Evolutionary conservation across 345 rosid genomes (phyloP), one percentile per base, ranked within the genome.

Genomic region (Anacardium occidentale): DNA sequence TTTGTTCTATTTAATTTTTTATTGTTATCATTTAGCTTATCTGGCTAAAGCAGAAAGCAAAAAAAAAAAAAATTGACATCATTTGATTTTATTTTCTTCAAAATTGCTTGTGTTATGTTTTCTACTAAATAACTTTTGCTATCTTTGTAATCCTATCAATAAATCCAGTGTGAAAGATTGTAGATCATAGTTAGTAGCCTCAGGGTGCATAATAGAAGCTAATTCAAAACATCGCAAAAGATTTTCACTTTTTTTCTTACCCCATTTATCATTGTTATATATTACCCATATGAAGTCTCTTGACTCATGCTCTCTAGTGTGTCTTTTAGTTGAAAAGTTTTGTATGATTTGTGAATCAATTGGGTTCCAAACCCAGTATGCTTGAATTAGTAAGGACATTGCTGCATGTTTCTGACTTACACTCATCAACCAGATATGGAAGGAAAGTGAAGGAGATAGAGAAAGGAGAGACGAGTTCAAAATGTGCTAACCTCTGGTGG

Each of bases 401-500:
- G 52, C 62, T 68, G 10, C 18, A 17, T 40, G 45, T 55, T 47
- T 42, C 32, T 50, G 40, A 47, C 50, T 44, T 44, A 37, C 14
- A 37, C 24, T 58, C 29, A 24, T 44, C 59, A 52, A 42, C 52
- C 59, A 26, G 51, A 24, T 44, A 47, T n/a, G 15, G 18, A 44
- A 10, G 29, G 65, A 58, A 45, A 69, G 53, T 37, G 21, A 68
- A 25, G 59, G 13, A 0, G 2, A 65, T 34, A 0, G 24, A 60
- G 62, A 37, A 53, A 58, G 15, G 26, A 45, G 54, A 47, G 26
- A n/a, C 0, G 12, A 45, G n/a, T 54, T n/a, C 7, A 10, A 18
- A 24, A 45, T 60, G 73, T 20, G 75, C 90, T 75, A 75, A 91
- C 97, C 97, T 92, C 97, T 0, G 98, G 97, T 55, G 98, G 97